Evolutionary conservation across 345 rosid genomes (phyloP).

Genomic region (Combretum micranthum): DNA sequence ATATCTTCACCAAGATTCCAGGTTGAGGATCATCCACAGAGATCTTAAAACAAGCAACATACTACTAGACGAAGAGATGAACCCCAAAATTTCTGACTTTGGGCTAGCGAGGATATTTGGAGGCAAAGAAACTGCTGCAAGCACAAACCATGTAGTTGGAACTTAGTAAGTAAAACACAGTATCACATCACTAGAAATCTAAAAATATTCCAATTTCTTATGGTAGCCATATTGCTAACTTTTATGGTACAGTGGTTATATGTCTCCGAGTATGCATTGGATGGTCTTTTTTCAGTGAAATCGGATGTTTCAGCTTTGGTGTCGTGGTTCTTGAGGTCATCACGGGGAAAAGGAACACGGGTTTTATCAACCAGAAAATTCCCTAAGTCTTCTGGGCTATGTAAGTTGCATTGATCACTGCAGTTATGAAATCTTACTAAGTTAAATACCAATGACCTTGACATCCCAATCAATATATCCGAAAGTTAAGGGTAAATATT

Average conservation of each 20-base stretch:
- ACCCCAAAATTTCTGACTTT: slow-evolving; percentile 73
- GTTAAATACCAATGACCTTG: no score
- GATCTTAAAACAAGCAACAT: slow-evolving; percentile 65
- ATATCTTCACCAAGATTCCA: slow-evolving; percentile 77
- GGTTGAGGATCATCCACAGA: slow-evolving; percentile 63
- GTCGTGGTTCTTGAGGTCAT: slow-evolving; percentile 50
- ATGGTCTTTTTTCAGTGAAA: slow-evolving; percentile 56
- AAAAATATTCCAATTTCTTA: not conserved
- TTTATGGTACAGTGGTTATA: slow-evolving; percentile 44
- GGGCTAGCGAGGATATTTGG: slow-evolving; percentile 68
- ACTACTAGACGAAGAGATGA: slow-evolving; percentile 57
- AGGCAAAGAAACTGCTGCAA: slow-evolving; percentile 40
- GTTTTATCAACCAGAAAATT: slow-evolving; percentile 20
- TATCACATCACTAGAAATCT: not conserved
- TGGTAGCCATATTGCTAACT: not conserved
- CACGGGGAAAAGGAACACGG: slow-evolving; percentile 45
- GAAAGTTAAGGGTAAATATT: no score
- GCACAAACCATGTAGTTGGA: slow-evolving; percentile 57
- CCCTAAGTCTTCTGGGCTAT: slow-evolving; percentile 41
- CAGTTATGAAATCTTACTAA: no score
- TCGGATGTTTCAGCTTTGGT: slow-evolving; percentile 60
- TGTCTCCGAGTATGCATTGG: slow-evolving; percentile 72
- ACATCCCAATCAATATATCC: no score
- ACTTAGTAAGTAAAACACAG: slow-evolving; percentile 46
- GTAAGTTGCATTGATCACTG: no score